Base-by-base conservation (phyloP, 805 yeast genomes). In the Saturnispora halmiae region DNA sequence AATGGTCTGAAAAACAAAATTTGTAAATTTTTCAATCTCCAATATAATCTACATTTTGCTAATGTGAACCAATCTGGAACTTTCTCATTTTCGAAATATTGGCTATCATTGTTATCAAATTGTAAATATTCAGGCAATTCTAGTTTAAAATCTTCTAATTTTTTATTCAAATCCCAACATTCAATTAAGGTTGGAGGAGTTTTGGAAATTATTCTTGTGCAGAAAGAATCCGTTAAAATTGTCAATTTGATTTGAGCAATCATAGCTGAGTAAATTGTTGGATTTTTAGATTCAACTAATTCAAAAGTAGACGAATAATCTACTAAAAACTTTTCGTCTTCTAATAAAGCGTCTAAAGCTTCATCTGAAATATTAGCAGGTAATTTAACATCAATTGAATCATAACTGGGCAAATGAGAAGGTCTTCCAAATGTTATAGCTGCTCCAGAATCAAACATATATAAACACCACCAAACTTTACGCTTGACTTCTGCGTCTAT, bases 371-470 rank as follows among this genome's bases (percentile, higher is more conserved):
- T 63, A 43, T 74, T 74, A 5, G 67, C 56, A n/a, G 78, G 76
- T 36, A 66, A 55, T 27, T 64, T 60, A 20, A 73, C 70, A 50
- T 73, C 77, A 50, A 73, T 64, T 45, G 65, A 66, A 34, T 65
- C 66, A 13, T 59, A 56, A 8, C 60, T 58, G 1, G 80, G 79
- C 34, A 74, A 58, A 46, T 68, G 69, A 4, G 74, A 66, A 1
- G 86, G 85, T 48, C 86, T 60, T 11, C 83, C 84, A 56, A 75
- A 74, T 1, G 81, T 72, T 18, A 79, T 64, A 1, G 81, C 72
- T 14, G 81, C 73, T 39, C 80, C 78, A 14, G 77, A 72, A 55
- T 77, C 84, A 49, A 75, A 75, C 38, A 73, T 69, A 47, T 73
- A 76, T 8, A 80, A 48, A 1, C 80, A 79, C 81, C 83, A 79